phyloP scores from a whole-genome alignment of 73 alveolate species.

The Loxodes magnus region DNA sequence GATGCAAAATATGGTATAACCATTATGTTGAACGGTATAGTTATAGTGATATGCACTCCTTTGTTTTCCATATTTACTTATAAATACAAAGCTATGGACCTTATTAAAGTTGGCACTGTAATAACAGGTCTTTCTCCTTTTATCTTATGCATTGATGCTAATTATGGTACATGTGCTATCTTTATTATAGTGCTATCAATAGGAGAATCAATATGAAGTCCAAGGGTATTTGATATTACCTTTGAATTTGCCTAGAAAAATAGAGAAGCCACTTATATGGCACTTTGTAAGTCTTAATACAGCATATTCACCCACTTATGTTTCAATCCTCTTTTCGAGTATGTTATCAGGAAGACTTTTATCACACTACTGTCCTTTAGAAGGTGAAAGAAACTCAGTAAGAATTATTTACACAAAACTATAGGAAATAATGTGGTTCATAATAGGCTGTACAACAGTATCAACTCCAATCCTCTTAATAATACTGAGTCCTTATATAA shows the following conservation, averaged over 20 bases:
- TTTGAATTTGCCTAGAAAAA: slow-evolving; percentile 5
- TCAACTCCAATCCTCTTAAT: no score
- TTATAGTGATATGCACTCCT: background rate
- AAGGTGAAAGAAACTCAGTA: slow-evolving; percentile 6
- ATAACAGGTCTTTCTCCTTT: slow-evolving; percentile 1
- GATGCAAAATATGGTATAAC: background rate
- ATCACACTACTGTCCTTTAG: slow-evolving; percentile 4
- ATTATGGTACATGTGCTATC: background rate
- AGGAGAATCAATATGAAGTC: slow-evolving; percentile 3
- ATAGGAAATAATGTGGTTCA: no score
- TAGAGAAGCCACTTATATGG: background rate
- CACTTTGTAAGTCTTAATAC: background rate
- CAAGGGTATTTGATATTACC: slow-evolving; percentile 4
- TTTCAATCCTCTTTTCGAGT: no score
- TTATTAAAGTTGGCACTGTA: background rate
- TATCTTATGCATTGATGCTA: background rate
- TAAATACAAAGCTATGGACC: background rate
- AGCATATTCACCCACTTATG: no score
- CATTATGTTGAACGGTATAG: background rate
- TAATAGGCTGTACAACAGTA: no score
- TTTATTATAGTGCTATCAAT: background rate
- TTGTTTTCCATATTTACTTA: background rate
- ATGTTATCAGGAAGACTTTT: background rate
- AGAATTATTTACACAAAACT: no score
- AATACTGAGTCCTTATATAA: no score